Base-by-base conservation (phyloP, 495 filamentous ascomycete species). In the Penicillium cinerascens region DNA sequence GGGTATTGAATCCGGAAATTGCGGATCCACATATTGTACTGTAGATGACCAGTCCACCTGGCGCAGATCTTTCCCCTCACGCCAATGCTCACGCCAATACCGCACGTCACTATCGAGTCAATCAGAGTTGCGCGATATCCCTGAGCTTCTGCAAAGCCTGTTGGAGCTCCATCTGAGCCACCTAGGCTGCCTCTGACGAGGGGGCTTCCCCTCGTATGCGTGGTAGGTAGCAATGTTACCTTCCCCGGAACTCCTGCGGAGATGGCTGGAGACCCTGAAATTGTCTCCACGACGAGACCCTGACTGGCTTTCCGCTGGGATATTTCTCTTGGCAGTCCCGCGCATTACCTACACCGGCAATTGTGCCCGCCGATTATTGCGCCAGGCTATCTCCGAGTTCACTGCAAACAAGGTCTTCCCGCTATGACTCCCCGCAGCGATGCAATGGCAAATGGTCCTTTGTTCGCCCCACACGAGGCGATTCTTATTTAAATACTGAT, bases 161-260 rank as follows among this genome's bases (percentile, higher is more conserved):
- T 26, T 37, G 25, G 36, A 48, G 42, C 29, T 38, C 26, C 38
- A 17, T 27, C 51, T 21, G 22, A 59, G 47, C 46, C 56, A 20
- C 54, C 20, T 9, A 16, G 25, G 22, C 18, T 48, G 44, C 17
- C 38, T 51, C 27, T 23, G 41, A 49, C 36, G 42, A 53, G 39
- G 16, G 27, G 22, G 9, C 17, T 38, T 46, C 40, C 49, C 40
- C 49, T 54, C 47, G 36, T 54, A 51, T 50, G 11, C 37, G 18
- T 5, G 13, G 2, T 21, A 26, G n/a, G 38, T 13, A 43, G 18
- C 27, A 44, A 58, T 59, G 42, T 38, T 40, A 58, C 61, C 61
- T 52, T 51, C 38, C 42, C 59, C 62, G 62, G 59, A 59, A 41
- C 52, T 62, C 62, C 59, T 49, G 55, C 62, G 59, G 59, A 57